Percentiles rank a stretch among this genome's conserved stretches.
Evolutionary conservation across 768 basidiomycete species (phyloP).

Genomic region (Lentinula guzmanii): DNA sequence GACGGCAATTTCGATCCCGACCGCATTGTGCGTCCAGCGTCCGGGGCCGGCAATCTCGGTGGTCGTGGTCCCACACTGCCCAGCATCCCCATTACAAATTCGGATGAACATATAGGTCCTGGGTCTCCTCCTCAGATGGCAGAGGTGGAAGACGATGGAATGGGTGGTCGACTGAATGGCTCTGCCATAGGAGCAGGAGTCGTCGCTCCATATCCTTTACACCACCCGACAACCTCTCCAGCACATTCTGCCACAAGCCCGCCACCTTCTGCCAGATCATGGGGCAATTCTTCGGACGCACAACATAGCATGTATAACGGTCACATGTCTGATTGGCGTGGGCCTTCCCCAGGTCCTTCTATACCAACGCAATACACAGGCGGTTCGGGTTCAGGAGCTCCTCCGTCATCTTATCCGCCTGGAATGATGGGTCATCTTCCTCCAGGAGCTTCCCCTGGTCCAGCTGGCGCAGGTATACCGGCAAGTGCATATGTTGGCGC

Average conservation of each 20-base stretch:
- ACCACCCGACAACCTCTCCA: background rate
- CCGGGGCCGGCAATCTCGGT: background rate
- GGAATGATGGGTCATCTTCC: background rate
- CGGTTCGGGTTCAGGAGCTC: background rate
- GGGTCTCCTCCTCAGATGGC: background rate
- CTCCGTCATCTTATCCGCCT: background rate
- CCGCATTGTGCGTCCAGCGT: background rate
- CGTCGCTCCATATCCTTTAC: background rate
- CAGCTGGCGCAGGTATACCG: background rate
- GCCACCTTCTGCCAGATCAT: background rate
- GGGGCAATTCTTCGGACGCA: background rate
- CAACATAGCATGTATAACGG: background rate
- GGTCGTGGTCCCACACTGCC: background rate
- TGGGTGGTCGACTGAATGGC: conserved; percentile 1
- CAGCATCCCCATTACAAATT: background rate
- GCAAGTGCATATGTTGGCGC: background rate
- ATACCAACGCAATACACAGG: conserved; percentile 2
- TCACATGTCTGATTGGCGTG: background rate
- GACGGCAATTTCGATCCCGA: conserved; percentile 7
- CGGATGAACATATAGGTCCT: background rate
- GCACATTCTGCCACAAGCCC: background rate
- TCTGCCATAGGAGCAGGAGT: background rate
- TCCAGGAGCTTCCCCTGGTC: background rate
- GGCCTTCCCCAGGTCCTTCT: background rate
- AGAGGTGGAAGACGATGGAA: conserved; percentile 3